These are phyloP conservation scores for Tetragonia tetragonoides DNA, from an alignment of 148 eudicot genomes.

Conservation along the genomic window DNA sequence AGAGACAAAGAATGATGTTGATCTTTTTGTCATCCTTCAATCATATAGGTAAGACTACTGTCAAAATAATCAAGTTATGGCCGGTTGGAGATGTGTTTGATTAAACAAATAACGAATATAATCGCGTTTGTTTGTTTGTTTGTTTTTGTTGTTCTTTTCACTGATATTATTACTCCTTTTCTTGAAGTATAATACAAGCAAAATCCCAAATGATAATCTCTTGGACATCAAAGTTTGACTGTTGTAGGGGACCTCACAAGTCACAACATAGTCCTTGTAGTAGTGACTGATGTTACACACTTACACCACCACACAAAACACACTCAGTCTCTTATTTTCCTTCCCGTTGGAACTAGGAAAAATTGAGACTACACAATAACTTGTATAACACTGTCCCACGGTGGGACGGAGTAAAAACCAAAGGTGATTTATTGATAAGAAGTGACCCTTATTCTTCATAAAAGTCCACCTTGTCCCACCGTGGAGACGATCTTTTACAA, in stretches of 20 bases:
- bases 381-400: no score
- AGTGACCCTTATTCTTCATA: no score
- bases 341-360: neutral
- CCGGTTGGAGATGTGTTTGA: neutral
- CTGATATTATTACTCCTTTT: neutral
- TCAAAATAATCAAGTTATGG: neutral
- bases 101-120: neutral
- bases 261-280: neutral
- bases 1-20: no score
- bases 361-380: no score
- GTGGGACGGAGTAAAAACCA: no score
- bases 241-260: conserved; percentile 4
- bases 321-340: neutral
- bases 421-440: no score
- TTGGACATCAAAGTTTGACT: conserved; percentile 1
- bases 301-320: conserved; percentile 3
- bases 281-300: conserved; percentile 27
- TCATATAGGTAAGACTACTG: no score
- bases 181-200: conserved; percentile 8
- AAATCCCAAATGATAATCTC: conserved; percentile 1
- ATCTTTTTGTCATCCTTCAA: no score
- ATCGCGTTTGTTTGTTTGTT: neutral
- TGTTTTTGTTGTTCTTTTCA: neutral
- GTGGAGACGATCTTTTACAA: no score
- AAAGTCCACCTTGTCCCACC: no score